phyloP scores from a whole-genome alignment of 306 rosid species.

The Inga leiocalycina region DNA sequence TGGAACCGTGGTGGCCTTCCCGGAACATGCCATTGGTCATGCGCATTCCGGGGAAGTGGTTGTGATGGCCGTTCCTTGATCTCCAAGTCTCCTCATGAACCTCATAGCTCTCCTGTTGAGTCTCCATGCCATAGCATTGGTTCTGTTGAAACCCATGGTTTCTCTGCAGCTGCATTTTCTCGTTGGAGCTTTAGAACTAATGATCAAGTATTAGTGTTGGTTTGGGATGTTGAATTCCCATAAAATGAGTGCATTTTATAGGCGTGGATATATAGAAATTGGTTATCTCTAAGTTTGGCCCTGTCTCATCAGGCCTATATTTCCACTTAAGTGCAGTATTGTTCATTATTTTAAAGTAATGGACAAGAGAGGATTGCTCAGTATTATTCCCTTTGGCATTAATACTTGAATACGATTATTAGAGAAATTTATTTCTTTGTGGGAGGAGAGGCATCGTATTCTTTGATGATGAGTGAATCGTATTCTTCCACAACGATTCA shows the following conservation, averaged over 20 bases:
- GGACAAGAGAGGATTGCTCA: not conserved
- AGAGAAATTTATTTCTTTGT: not conserved
- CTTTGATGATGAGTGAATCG: not conserved
- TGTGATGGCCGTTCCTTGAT: not conserved
- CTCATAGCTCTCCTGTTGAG: not conserved
- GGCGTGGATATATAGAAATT: not conserved
- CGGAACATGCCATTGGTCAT: not conserved
- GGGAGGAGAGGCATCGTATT: conserved; percentile 6
- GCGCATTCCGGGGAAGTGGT: conserved; percentile 13
- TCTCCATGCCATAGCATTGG: conserved; percentile 33
- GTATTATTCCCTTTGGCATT: not conserved
- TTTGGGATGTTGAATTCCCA: not conserved
- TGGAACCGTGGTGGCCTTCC: not conserved
- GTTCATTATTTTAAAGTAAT: not conserved
- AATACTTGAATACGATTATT: not conserved
- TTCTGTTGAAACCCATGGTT: conserved; percentile 36
- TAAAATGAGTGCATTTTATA: conserved; percentile 3
- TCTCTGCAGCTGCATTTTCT: conserved; percentile 12
- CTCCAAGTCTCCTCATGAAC: conserved; percentile 32
- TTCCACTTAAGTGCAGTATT: not conserved
- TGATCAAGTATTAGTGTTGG: not conserved
- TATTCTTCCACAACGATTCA: not conserved
- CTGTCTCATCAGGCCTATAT: not conserved
- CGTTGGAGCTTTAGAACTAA: not conserved
- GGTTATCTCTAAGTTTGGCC: not conserved